A percentile compares a stretch with the other conserved stretches of the same genome.
phyloP scores from a whole-genome alignment of 176 grass and related monocot species.

The Melocanna baccifera region DNA sequence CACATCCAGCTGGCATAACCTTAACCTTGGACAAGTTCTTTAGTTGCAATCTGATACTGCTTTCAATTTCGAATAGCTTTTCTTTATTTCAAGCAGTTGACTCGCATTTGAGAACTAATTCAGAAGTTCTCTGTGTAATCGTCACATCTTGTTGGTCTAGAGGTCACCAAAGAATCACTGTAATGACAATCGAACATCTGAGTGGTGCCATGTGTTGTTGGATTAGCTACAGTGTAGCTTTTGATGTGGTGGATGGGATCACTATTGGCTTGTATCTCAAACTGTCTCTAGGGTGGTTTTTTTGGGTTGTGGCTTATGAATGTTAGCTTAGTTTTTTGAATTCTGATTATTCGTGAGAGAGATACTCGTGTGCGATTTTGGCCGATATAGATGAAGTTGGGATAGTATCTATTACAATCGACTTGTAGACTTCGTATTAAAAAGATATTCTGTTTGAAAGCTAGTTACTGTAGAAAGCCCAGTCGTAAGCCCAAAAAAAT shows the following conservation, averaged over 20 bases:
- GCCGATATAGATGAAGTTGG: too few relatives aligned
- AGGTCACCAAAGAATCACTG: background rate
- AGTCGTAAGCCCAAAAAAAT: too few relatives aligned
- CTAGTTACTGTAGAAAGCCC: too few relatives aligned
- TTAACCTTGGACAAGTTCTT: background rate
- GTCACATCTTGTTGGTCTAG: background rate
- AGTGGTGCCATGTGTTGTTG: background rate
- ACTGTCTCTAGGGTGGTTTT: too few relatives aligned
- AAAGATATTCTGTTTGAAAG: too few relatives aligned
- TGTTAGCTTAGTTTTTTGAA: too few relatives aligned
- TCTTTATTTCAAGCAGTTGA: background rate
- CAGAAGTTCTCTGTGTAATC: background rate
- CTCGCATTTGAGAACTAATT: slow-evolving; percentile 1
- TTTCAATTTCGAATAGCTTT: background rate
- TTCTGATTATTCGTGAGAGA: too few relatives aligned
- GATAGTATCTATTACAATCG: too few relatives aligned
- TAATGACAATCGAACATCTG: background rate
- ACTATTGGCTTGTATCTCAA: background rate
- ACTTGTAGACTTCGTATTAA: too few relatives aligned
- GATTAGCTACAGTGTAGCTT: background rate
- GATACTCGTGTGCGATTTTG: too few relatives aligned
- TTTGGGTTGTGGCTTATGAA: too few relatives aligned
- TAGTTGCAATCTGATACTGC: background rate
- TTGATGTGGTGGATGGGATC: background rate
- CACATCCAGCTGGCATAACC: background rate